These are phyloP conservation scores for Phytophthora colocasiae DNA, from an alignment of 352 stramenopile genomes.

Conservation along the genomic window DNA sequence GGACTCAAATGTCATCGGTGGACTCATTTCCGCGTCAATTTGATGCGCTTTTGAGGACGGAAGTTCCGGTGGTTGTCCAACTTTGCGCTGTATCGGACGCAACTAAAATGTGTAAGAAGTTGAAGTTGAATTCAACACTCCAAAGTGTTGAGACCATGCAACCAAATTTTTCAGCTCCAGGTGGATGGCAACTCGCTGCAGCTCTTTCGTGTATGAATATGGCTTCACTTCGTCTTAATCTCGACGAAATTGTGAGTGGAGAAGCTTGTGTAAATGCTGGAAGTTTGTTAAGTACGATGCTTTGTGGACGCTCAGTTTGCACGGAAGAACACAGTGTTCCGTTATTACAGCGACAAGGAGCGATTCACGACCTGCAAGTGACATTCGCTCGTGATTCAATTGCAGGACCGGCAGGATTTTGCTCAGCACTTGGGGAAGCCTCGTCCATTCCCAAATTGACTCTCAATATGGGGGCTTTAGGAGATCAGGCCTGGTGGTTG, in stretches of 20 bases:
- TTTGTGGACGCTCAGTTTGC: slow-evolving; percentile 5
- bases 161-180: slow-evolving; percentile 7
- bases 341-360: neutral
- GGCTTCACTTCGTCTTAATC: slow-evolving; percentile 7
- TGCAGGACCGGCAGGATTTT: slow-evolving; percentile 6
- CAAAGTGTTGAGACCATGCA: slow-evolving; percentile 14
- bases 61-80: slow-evolving; percentile 17
- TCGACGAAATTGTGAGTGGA: slow-evolving; percentile 11
- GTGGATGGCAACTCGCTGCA: neutral
- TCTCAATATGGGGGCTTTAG: slow-evolving; percentile 9
- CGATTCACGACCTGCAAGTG: slow-evolving; percentile 7
- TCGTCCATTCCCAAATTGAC: neutral
- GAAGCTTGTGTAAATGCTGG: slow-evolving; percentile 2
- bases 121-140: neutral
- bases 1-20: neutral
- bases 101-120: slow-evolving; percentile 2
- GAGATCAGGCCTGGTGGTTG: slow-evolving; percentile 4
- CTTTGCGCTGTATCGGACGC: slow-evolving; percentile 14
- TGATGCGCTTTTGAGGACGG: neutral
- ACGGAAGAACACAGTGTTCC: neutral
- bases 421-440: slow-evolving; percentile 14
- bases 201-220: slow-evolving; percentile 21
- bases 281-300: slow-evolving; percentile 3
- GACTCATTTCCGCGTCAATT: slow-evolving; percentile 1
- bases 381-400: slow-evolving; percentile 9